Evolutionary conservation across 1,139 yeast species (phyloP).

Genomic region (Zhuliangozyma parablackwelliae): DNA sequence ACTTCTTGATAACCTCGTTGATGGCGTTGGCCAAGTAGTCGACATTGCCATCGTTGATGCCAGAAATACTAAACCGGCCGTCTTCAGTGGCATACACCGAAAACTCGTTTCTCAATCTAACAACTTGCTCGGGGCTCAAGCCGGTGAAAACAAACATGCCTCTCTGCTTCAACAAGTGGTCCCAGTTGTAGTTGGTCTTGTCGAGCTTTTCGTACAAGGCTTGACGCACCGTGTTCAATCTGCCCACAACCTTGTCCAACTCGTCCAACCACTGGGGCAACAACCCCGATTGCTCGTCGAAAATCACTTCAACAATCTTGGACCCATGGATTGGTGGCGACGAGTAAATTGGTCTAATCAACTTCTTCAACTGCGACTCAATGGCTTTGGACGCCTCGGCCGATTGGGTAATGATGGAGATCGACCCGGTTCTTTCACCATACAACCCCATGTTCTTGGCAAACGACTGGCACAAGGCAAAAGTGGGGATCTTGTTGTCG

Average conservation of each 20-base stretch:
- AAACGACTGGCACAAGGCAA: constrained; percentile 82
- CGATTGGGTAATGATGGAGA: constrained; percentile 56
- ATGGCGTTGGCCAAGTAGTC: constrained; percentile 78
- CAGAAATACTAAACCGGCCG: constrained; percentile 91
- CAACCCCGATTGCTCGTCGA: constrained; percentile 52
- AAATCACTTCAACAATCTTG: constrained; percentile 73
- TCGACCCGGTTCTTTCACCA: constrained; percentile 94
- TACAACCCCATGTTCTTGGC: constrained; percentile 97
- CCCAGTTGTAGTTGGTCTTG: constrained; percentile 67
- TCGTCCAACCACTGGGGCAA: constrained; percentile 75
- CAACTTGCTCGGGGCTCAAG: constrained; percentile 63
- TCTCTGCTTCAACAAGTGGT: constrained; percentile 79
- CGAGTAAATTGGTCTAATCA: constrained; percentile 84
- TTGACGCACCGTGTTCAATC: constrained; percentile 73
- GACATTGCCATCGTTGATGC: constrained; percentile 75
- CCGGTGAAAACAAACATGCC: constrained; percentile 98
- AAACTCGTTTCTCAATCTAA: constrained; percentile 61
- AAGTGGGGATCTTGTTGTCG: constrained; percentile 45
- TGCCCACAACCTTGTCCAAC: constrained; percentile 68
- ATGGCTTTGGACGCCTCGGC: constrained; percentile 44
- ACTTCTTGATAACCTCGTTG: constrained; percentile 46
- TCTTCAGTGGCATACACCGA: constrained; percentile 82
- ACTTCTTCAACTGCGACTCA: constrained; percentile 74
- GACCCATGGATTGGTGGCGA: constrained; percentile 96
- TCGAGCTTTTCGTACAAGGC: constrained; percentile 56